A percentile compares a stretch with the other conserved stretches of the same genome.
phyloP scores from a whole-genome alignment of 2,329 filamentous ascomycete genomes.

The Pseudomassariella vexata region DNA sequence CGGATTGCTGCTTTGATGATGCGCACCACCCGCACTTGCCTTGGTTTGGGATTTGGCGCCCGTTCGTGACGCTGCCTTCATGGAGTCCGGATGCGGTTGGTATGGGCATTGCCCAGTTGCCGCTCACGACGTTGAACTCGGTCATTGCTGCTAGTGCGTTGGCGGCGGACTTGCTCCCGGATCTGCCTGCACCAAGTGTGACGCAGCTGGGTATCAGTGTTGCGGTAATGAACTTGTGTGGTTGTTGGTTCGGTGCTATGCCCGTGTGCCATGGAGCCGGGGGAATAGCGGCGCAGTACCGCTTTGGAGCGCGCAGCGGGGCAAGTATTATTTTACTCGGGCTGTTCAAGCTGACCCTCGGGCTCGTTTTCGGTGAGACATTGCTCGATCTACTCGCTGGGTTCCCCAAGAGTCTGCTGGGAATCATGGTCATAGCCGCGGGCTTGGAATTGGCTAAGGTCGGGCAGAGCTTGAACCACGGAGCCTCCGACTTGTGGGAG shows the following conservation, averaged over 20 bases:
- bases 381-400: slow-evolving; percentile 63
- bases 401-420: slow-evolving; percentile 74
- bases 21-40: slow-evolving; percentile 35
- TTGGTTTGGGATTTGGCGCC: slow-evolving; percentile 54
- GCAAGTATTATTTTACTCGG: slow-evolving; percentile 79
- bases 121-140: slow-evolving; percentile 87
- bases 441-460: slow-evolving; percentile 84
- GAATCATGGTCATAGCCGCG: slow-evolving; percentile 84
- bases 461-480: slow-evolving; percentile 76
- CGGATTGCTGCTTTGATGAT: too few species aligned
- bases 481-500: slow-evolving; percentile 55
- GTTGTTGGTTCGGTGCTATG: slow-evolving; percentile 93
- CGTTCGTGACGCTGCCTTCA: slow-evolving; percentile 42
- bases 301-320: slow-evolving; percentile 86
- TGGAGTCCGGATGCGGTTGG: slow-evolving; percentile 34
- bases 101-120: slow-evolving; percentile 79
- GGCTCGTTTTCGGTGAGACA: slow-evolving; percentile 67
- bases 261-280: slow-evolving; percentile 91
- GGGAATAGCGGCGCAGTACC: slow-evolving; percentile 82
- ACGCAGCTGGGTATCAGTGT: slow-evolving; percentile 79
- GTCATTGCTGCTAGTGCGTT: slow-evolving; percentile 82
- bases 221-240: slow-evolving; percentile 73
- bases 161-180: slow-evolving; percentile 69
- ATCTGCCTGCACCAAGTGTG: slow-evolving; percentile 60
- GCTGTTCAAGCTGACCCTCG: slow-evolving; percentile 66